Conservation (phyloP, 257 asterid genomes). For the Primulina huaijiensis region DNA sequence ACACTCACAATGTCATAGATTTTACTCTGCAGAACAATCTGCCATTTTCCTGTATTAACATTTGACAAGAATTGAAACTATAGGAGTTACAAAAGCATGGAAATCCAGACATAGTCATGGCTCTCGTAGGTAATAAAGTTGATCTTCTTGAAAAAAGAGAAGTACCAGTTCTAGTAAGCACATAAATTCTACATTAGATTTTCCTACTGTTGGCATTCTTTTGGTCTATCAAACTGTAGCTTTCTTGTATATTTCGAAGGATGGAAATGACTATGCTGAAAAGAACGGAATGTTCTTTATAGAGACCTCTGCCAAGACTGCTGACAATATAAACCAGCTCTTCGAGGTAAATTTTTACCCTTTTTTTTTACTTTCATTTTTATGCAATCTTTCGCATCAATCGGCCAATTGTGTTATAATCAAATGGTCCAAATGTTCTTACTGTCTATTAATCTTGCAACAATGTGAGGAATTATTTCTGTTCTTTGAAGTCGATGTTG, state of each 20-base stretch:
- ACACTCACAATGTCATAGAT: background rate
- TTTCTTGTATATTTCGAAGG: constrained; percentile 43
- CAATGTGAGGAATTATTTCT: background rate
- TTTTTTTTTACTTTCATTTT: background rate
- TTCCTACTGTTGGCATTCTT: constrained; percentile 3
- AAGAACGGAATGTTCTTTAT: constrained; percentile 96
- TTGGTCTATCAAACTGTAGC: constrained; percentile 1
- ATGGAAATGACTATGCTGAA: constrained; percentile 80
- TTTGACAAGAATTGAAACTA: constrained; percentile 15
- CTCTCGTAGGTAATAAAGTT: constrained; percentile 96
- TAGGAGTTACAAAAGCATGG: constrained; percentile 98
- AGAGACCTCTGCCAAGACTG: constrained; percentile 99
- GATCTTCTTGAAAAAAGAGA: constrained; percentile 90
- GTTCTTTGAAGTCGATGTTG: too few relatives aligned
- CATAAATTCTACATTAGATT: constrained; percentile 2
- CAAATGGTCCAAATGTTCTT: background rate
- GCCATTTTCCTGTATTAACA: constrained; percentile 10
- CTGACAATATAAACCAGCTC: constrained; percentile 97
- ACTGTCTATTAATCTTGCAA: background rate
- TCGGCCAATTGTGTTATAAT: background rate
- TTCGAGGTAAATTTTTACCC: constrained; percentile 65
- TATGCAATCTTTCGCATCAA: background rate
- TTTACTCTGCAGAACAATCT: constrained; percentile 2
- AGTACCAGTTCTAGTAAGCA: constrained; percentile 73
- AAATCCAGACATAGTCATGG: constrained; percentile 91